A percentile compares a stretch with the other conserved stretches of the same genome.
phyloP scores from a whole-genome alignment of 768 basidiomycete genomes.

The Serendipita vermifera region DNA sequence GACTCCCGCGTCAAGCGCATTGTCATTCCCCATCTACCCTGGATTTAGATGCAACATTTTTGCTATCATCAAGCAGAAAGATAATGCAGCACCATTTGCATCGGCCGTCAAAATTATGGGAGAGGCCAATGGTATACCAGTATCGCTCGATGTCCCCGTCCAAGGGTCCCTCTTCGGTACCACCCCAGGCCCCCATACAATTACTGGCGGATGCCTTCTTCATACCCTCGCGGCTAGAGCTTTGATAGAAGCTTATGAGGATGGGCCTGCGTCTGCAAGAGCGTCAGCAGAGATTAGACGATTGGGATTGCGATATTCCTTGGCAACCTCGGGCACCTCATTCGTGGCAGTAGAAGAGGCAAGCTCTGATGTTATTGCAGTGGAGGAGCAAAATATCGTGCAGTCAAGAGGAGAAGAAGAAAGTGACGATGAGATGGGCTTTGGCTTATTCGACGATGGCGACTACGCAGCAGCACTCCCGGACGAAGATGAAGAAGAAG shows the following conservation, averaged over 20 bases:
- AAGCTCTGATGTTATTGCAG: no score
- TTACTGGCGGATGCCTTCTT: conserved; percentile 25
- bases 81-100: not conserved
- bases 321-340: conserved; percentile 40
- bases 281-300: conserved; percentile 35
- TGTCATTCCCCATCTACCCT: conserved; percentile 4
- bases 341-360: conserved; percentile 40
- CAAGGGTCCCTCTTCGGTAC: not conserved
- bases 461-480: no score
- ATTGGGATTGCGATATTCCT: conserved; percentile 39
- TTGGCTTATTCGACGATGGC: not conserved
- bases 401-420: no score
- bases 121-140: conserved; percentile 9
- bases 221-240: conserved; percentile 44
- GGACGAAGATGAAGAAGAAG: no score
- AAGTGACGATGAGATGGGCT: not conserved
- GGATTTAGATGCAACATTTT: conserved; percentile 16
- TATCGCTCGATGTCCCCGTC: conserved; percentile 16
- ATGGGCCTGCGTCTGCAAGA: conserved; percentile 17
- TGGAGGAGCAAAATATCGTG: no score
- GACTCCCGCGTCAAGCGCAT: conserved; percentile 1
- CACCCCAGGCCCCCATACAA: not conserved
- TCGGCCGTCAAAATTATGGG: conserved; percentile 10
- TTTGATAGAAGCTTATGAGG: conserved; percentile 41
- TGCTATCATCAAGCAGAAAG: conserved; percentile 11